Base-by-base conservation (phyloP, 192 early-diverging fungal species). In the Gigaspora rosea region DNA sequence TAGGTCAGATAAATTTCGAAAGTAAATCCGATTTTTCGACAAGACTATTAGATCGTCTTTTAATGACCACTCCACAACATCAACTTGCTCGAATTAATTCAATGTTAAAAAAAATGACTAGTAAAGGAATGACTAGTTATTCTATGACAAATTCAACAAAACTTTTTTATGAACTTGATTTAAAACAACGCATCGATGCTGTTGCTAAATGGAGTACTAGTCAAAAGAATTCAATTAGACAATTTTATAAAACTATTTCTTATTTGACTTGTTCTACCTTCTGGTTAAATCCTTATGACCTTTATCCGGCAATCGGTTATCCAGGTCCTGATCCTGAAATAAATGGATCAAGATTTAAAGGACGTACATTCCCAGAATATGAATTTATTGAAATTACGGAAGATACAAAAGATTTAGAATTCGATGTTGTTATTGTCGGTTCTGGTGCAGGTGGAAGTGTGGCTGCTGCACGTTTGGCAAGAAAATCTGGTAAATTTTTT, bases 401-500 rank as follows among this genome's bases (percentile, higher is more conserved):
- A 49, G 32, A 65, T n/a, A 77, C 79, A 5, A 56, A 79, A n/a
- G 82, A 86, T 32, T 59, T 83, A 59, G 70, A 62, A 18, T 85
- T 75, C 48, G 93, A 94, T 80, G 88, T 89, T 1, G 89, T 94
- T 18, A 82, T 94, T 61, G 79, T 93, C 68, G 92, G 92, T 0
- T 87, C 86, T 18, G 93, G 93, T 16, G 87, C 88, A 46, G 93
- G 93, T 49, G 88, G 92, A 49, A 88, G 90, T 59, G 88, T 91
- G 3, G 77, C 85, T 58, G 94, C 94, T 4, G 88, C 86, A 7
- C 86, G 90, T 61, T 86, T 95, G 9, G 80, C 92, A 0, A 80
- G 83, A 72, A 85, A 41, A 41, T 41, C 41, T 41, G 41, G 41
- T 41, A 41, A 41, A 41, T 41, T 41, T 41, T 41, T 41, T 6